phyloP scores from a whole-genome alignment of 192 early-diverging fungal species.

The Paraglomus brasilianum region DNA sequence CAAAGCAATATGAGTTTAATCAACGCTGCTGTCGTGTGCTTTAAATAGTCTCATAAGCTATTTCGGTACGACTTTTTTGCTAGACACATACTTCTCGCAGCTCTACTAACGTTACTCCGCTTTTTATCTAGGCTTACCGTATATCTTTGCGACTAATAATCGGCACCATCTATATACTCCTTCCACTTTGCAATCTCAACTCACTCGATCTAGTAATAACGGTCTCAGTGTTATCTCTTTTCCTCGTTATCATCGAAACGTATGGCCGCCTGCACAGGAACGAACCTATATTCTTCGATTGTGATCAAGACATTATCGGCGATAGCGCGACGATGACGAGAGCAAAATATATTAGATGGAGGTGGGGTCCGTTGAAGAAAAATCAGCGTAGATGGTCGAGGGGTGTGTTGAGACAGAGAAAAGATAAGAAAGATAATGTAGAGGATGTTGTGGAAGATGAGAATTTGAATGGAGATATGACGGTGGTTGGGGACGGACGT shows the following conservation, averaged over 20 bases:
- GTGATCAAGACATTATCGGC: constrained; percentile 13
- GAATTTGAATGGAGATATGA: not conserved
- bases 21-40: not conserved
- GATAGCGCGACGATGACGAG: not conserved
- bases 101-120: not conserved
- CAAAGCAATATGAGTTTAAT: not conserved
- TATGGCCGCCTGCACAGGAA: constrained; percentile 26
- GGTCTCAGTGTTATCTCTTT: constrained; percentile 5
- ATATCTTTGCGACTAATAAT: constrained; percentile 17
- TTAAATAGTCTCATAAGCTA: not conserved
- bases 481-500: no score
- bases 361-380: constrained; percentile 12
- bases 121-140: constrained; percentile 1
- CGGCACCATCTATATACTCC: constrained; percentile 21
- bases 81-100: no score
- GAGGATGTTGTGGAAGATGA: not conserved
- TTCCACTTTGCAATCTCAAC: constrained; percentile 26
- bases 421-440: not conserved
- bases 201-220: constrained; percentile 6
- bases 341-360: constrained; percentile 20
- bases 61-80: not conserved
- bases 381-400: not conserved
- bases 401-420: constrained; percentile 12
- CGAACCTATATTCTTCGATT: constrained; percentile 12
- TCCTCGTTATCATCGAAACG: constrained; percentile 30